Evolutionary conservation across 495 filamentous ascomycete genomes (phyloP).

Genomic region (Aspergillus indologenus): DNA sequence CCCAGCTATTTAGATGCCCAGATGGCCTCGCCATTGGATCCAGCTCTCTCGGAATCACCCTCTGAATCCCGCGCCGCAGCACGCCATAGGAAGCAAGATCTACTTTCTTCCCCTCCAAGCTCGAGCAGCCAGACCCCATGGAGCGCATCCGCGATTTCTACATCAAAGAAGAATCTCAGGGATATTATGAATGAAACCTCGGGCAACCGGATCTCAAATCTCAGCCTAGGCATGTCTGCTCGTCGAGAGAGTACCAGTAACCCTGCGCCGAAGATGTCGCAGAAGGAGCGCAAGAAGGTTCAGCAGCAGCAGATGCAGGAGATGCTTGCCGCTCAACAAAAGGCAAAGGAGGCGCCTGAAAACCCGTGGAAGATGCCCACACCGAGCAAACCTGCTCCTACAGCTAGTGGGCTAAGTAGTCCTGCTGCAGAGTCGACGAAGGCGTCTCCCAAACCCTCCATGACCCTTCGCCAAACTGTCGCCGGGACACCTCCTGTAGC

Average conservation of each 20-base stretch:
- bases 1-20: conserved; percentile 32
- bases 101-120: conserved; percentile 14
- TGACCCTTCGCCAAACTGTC: conserved; percentile 63
- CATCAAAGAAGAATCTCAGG: conserved; percentile 68
- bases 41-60: conserved; percentile 28
- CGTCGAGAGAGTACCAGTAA: conserved; percentile 37
- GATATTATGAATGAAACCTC: conserved; percentile 83
- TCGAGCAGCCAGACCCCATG: conserved; percentile 49
- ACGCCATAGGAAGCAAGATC: conserved; percentile 22
- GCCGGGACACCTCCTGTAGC: conserved; percentile 45
- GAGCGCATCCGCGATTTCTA: conserved; percentile 53
- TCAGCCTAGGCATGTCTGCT: conserved; percentile 66
- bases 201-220: conserved; percentile 57
- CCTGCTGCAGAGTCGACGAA: conserved; percentile 24
- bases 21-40: conserved; percentile 31
- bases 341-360: conserved; percentile 42
- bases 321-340: conserved; percentile 44
- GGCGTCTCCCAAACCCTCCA: conserved; percentile 44
- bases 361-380: conserved; percentile 72
- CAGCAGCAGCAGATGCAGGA: conserved; percentile 67
- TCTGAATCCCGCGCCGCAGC: conserved; percentile 26
- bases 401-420: conserved; percentile 20
- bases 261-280: conserved; percentile 63
- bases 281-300: conserved; percentile 85
- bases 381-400: conserved; percentile 20